Evolutionary conservation across 768 basidiomycete species (phyloP), one percentile per base, ranked within the genome.

Genomic region (Mycena chlorophos): DNA sequence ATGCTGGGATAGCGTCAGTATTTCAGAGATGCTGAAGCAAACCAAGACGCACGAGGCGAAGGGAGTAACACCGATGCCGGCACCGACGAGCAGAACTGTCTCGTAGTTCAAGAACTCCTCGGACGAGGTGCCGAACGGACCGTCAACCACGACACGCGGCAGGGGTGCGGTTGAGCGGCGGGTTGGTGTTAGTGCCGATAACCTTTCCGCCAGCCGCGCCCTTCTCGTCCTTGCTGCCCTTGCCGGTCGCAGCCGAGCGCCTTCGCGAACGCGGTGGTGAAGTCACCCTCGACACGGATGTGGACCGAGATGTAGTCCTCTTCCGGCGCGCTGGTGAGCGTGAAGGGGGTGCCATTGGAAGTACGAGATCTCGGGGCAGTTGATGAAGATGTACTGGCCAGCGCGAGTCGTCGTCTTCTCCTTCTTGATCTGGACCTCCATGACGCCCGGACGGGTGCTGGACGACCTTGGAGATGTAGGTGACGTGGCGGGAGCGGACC

Each of bases 341-440:
- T 96, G 80, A 97, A 96, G n/a, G 17, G 94, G 93, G 68, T 97
- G 95, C 90, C 94, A 98, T 69, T 97, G 93, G 79, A 88, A 96
- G 76, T 94, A 96, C 17, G 89, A 92, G 46, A 97, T 78, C 71
- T 93, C 90, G 10, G 94, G 72, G n/a, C n/a, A n/a, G n/a, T n/a
- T n/a, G n/a, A n/a, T n/a, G n/a, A n/a, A n/a, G n/a, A n/a, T n/a
- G n/a, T 97, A 98, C 70, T 96, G 92, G 19, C 94, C 94, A 5
- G 94, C 92, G 14, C 87, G 82, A 20, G 83, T 86, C 2, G 78
- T 86, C 1, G 85, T 92, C 74, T 88, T 90, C 69, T 97, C 95
- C 74, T 97, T 98, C 80, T 95, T 96, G 80, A 98, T 95, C 72
- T 97, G 95, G 26, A 98, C 75, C 73, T 98, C 94, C 76, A 94